Conservation (phyloP, 148 eudicot genomes). For the Amaranthus palmeri region DNA sequence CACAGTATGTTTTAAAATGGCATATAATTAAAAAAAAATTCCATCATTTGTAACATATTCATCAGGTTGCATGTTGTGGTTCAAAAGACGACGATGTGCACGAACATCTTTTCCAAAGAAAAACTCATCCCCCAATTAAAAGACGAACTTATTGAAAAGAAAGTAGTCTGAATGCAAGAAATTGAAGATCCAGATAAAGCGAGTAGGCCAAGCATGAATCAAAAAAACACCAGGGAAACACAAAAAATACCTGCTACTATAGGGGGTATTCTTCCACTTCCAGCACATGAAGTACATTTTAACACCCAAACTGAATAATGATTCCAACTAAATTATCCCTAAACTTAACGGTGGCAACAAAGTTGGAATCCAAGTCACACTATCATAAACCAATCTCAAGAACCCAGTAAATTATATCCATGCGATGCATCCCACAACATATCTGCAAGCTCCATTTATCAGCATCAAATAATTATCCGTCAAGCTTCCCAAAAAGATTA, state of each 20-base stretch:
- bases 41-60: too few relatives aligned
- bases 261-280: conserved; percentile 19
- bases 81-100: too few relatives aligned
- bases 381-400: conserved; percentile 12
- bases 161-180: too few relatives aligned
- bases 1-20: too few relatives aligned
- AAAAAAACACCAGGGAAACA: not conserved
- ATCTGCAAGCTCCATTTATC: conserved; percentile 17
- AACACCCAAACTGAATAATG: conserved; percentile 12
- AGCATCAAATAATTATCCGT: conserved; percentile 11
- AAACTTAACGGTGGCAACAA: not conserved
- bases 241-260: conserved; percentile 27
- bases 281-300: conserved; percentile 15
- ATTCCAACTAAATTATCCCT: conserved; percentile 15
- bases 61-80: too few relatives aligned
- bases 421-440: conserved; percentile 21
- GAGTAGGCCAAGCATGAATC: not conserved
- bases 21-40: too few relatives aligned
- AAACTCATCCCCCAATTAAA: too few relatives aligned
- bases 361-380: conserved; percentile 21
- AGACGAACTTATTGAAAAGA: too few relatives aligned
- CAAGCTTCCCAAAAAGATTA: conserved; percentile 17
- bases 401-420: conserved; percentile 10
- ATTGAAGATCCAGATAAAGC: too few relatives aligned
- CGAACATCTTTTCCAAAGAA: too few relatives aligned